These are phyloP conservation scores for Pholiota microspora DNA, from an alignment of 768 basidiomycete species.

Conservation along the genomic window DNA sequence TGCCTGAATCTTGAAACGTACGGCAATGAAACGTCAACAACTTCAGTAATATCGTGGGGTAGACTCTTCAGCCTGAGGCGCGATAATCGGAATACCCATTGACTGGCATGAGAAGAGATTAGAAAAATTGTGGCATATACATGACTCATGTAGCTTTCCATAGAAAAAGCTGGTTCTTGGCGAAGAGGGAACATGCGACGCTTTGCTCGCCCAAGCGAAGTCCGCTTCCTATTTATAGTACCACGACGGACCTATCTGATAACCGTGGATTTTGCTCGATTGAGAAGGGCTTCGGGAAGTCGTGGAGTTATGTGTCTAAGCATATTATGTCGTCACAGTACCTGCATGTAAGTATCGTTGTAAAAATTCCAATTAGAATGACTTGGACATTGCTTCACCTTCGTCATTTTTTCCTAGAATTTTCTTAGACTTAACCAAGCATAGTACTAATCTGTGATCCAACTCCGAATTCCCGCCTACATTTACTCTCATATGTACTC, in stretches of 20 bases:
- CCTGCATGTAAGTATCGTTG: too few relatives aligned
- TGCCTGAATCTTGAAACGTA: too few relatives aligned
- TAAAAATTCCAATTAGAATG: too few relatives aligned
- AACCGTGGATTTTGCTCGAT: not conserved
- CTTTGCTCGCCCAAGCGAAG: not conserved
- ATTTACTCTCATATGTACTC: too few relatives aligned
- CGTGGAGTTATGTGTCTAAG: too few relatives aligned
- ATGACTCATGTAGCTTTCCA: not conserved
- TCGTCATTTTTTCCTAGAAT: not conserved
- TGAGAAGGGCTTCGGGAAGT: not conserved
- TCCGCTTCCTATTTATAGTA: not conserved
- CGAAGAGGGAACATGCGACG: not conserved
- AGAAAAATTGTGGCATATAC: not conserved
- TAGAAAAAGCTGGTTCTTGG: not conserved
- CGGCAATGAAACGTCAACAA: not conserved
- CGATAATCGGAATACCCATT: not conserved
- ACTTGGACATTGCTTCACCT: too few relatives aligned
- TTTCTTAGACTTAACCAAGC: not conserved
- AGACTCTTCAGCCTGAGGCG: not conserved
- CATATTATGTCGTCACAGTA: too few relatives aligned
- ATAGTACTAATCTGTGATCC: too few relatives aligned
- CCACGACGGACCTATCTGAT: not conserved
- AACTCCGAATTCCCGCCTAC: too few relatives aligned
- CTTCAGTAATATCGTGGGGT: not conserved
- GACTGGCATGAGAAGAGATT: not conserved